phyloP scores from a whole-genome alignment of 768 basidiomycete genomes.

The Guyanaporus albipodus region DNA sequence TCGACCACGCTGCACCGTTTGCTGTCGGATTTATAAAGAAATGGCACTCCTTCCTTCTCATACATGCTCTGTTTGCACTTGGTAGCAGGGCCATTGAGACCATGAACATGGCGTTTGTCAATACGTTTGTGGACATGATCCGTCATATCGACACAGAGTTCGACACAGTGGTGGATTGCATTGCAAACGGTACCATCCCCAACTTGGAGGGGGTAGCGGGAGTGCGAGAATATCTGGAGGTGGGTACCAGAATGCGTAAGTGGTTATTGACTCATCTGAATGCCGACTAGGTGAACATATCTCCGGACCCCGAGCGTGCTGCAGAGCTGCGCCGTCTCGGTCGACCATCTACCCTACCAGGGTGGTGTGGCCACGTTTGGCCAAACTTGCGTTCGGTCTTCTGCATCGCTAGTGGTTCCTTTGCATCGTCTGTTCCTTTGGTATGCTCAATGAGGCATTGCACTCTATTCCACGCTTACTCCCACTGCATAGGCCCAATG shows the following conservation, averaged over 20 bases:
- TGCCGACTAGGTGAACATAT: background rate
- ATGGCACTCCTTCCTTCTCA: conserved; percentile 10
- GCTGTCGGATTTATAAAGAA: conserved; percentile 3
- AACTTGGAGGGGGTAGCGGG: background rate
- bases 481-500: background rate
- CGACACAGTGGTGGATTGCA: conserved; percentile 10
- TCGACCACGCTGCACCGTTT: conserved; percentile 1
- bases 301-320: conserved; percentile 4
- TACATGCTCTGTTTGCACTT: conserved; percentile 5
- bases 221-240: conserved; percentile 4
- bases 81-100: conserved; percentile 1
- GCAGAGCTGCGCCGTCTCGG: conserved; percentile 10
- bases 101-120: conserved; percentile 4
- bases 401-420: conserved; percentile 6
- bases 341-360: conserved; percentile 5
- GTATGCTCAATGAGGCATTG: conserved; percentile 1
- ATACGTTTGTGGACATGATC: conserved; percentile 12
- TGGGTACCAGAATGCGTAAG: background rate
- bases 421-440: conserved; percentile 9
- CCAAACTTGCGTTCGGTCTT: conserved; percentile 8
- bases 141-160: conserved; percentile 6
- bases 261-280: too few species aligned
- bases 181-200: conserved; percentile 11
- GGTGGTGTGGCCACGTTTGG: conserved; percentile 14
- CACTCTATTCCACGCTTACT: background rate